Percentiles rank a stretch among this genome's conserved stretches.
Evolutionary conservation across 352 stramenopile species (phyloP).

Genomic region (Phytophthora litchii): DNA sequence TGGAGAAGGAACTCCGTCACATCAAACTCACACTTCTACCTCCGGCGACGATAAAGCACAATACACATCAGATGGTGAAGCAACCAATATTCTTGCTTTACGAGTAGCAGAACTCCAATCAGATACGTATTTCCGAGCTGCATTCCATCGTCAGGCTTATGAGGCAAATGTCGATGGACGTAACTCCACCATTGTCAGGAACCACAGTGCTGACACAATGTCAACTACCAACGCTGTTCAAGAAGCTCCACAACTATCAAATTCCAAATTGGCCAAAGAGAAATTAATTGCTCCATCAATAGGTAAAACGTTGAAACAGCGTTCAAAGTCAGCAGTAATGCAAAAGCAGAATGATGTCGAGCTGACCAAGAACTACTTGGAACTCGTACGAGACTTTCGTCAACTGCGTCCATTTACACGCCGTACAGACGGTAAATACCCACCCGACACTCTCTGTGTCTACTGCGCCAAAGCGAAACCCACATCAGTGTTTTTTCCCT

Average conservation of each 20-base stretch:
- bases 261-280: background rate
- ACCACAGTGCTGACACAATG: background rate
- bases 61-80: slow-evolving; percentile 17
- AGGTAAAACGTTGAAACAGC: slow-evolving; percentile 16
- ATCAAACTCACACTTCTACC: background rate
- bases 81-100: background rate
- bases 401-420: slow-evolving; percentile 59
- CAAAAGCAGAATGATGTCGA: slow-evolving; percentile 16
- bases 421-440: slow-evolving; percentile 49
- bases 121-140: slow-evolving; percentile 18
- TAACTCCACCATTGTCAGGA: background rate
- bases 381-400: slow-evolving; percentile 56
- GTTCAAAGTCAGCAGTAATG: slow-evolving; percentile 23
- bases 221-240: background rate
- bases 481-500: slow-evolving; percentile 37
- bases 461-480: slow-evolving; percentile 45
- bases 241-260: background rate
- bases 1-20: background rate
- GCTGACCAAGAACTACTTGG: slow-evolving; percentile 64
- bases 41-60: slow-evolving; percentile 8
- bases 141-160: slow-evolving; percentile 10
- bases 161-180: background rate
- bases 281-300: slow-evolving; percentile 5
- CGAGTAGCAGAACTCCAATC: slow-evolving; percentile 1
- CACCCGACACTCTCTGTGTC: slow-evolving; percentile 43